Evolutionary conservation across 495 filamentous ascomycete genomes (phyloP), one percentile per base, ranked within the genome.

Genomic region (Amorphotheca resinae): DNA sequence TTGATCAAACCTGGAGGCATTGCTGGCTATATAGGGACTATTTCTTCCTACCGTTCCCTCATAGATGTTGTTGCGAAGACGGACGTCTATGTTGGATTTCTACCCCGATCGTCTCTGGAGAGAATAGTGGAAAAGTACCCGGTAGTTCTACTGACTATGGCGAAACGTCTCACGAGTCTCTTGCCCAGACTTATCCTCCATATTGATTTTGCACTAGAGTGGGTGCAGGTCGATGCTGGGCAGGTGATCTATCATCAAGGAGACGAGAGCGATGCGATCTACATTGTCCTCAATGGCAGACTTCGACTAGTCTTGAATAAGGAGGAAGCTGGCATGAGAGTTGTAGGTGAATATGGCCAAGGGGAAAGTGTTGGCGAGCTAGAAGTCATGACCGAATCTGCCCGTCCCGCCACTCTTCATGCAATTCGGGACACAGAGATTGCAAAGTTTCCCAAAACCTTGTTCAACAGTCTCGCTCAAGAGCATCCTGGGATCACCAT

Each of bases 401-500:
- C 73, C 11, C 76, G 91, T 22, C 82, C 89, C 2, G 87, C 84
- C 15, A 94, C 88, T 3, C 66, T 98, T 7, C 88, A 95, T 56
- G 93, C 91, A 5, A 98, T 98, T 50, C 84, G 91, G 23, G 93
- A 94, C 50, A 95, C 93, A 0, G 91, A 98, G 53, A 63, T 98
- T 20, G 93, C 93, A 31, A 95, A 93, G 46, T 93, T 98, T 46
- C 91, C 91, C 5, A 85, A 87, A 40, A 94, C 85, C 1, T 67
- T 98, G 1, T 98, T 98, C 70, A 98, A 98, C 63, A 96, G 88
- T 56, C 72, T 98, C 4, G 91, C 93, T 0, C 79, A 89, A 53
- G 93, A 96, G 58, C 93, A 98, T 56, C 89, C 93, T 5, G 93
- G 87, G 14, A 95, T 98, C 57, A 96, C 91, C 0, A 96, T 98